Conservation (phyloP, 169 alveolate species). For the Amoebophrya sp. region DNA sequence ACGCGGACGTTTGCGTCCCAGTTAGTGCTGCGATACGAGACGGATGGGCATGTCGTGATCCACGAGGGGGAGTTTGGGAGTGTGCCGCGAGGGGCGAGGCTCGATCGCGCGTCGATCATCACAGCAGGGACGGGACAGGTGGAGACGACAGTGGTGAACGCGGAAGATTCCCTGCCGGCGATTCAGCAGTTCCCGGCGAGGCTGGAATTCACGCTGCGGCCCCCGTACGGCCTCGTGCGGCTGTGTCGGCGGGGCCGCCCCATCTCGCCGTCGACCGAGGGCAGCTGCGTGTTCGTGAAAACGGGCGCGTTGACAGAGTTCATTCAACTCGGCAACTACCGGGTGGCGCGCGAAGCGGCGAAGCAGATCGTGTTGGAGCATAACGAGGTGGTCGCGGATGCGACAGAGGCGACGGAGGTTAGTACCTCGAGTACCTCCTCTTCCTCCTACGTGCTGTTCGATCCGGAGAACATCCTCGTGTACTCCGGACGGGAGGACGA, state of each 20-base stretch:
- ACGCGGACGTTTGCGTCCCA: too few relatives aligned
- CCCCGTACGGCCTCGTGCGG: background rate
- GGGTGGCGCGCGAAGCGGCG: too few relatives aligned
- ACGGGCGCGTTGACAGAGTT: background rate
- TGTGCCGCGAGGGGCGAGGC: too few relatives aligned
- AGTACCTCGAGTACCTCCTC: too few relatives aligned
- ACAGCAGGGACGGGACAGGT: background rate
- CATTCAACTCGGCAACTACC: background rate
- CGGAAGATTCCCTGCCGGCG: background rate
- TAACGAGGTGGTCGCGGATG: background rate
- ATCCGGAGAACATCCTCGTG: too few relatives aligned
- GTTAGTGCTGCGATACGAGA: too few relatives aligned
- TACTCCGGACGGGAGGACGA: background rate
- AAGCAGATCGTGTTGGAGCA: background rate
- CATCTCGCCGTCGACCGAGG: background rate
- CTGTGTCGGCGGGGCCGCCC: background rate
- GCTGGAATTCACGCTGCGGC: background rate
- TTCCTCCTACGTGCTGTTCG: too few relatives aligned
- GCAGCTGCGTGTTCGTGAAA: background rate
- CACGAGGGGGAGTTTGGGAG: background rate
- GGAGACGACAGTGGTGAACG: background rate
- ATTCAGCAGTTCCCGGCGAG: background rate
- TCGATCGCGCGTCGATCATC: too few relatives aligned
- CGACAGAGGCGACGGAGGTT: background rate
- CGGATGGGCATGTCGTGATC: background rate